These are phyloP conservation scores for Clohesyomyces aquaticus DNA, from an alignment of 495 filamentous ascomycete genomes.

Conservation along the genomic window DNA sequence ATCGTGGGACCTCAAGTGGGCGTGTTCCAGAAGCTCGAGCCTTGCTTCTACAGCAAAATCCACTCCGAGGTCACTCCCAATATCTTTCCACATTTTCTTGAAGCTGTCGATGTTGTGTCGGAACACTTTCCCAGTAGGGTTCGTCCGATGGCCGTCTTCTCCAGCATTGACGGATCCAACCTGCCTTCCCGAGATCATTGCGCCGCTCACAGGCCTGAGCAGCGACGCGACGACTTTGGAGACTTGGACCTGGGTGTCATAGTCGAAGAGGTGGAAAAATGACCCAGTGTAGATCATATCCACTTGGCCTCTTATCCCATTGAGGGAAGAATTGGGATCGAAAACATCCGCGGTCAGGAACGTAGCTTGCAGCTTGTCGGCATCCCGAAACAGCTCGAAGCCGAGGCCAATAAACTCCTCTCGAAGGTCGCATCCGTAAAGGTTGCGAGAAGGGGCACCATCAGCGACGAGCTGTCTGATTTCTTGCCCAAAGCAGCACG, in stretches of 20 bases:
- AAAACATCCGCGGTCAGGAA: conserved; percentile 61
- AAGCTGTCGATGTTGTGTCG: conserved; percentile 55
- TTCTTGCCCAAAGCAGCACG: conserved; percentile 34
- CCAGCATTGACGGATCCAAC: conserved; percentile 48
- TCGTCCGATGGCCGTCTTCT: conserved; percentile 31
- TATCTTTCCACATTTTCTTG: conserved; percentile 55
- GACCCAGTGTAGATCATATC: conserved; percentile 60
- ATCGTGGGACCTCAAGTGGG: conserved; percentile 9
- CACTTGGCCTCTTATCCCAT: conserved; percentile 51
- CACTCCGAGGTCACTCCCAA: conserved; percentile 53
- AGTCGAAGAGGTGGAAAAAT: conserved; percentile 66
- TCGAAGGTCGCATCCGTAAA: conserved; percentile 52
- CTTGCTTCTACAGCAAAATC: conserved; percentile 50
- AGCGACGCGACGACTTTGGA: conserved; percentile 54
- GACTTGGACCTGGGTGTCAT: conserved; percentile 55
- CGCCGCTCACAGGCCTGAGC: conserved; percentile 50
- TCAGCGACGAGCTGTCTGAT: conserved; percentile 30
- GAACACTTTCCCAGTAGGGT: conserved; percentile 43
- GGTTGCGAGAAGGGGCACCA: conserved; percentile 36
- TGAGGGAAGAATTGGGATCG: conserved; percentile 47
- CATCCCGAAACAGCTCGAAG: conserved; percentile 56
- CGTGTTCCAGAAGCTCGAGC: not conserved
- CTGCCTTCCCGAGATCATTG: conserved; percentile 56
- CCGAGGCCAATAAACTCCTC: conserved; percentile 52
- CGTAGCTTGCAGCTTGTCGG: conserved; percentile 47